These are phyloP conservation scores for Candida neerlandica DNA, from an alignment of 1,139 yeast genomes.

Conservation along the genomic window DNA sequence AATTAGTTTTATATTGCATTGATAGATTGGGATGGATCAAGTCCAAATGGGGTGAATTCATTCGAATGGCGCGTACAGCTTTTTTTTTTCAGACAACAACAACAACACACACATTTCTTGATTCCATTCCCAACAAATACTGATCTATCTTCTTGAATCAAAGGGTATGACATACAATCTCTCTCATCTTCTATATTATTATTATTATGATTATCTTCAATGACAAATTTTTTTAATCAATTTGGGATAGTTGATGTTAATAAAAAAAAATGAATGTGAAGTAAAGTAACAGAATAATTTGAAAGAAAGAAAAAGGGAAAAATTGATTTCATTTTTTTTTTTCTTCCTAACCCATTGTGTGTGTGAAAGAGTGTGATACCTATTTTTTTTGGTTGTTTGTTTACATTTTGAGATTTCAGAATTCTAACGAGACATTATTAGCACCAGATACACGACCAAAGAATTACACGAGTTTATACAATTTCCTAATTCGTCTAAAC, in stretches of 20 bases:
- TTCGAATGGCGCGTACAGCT: slow-evolving; percentile 5
- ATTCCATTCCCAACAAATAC: not conserved
- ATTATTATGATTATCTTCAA: not conserved
- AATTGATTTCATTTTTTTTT: slow-evolving; percentile 4
- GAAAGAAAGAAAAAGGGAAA: slow-evolving; percentile 3
- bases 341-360: not conserved
- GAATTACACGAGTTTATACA: not conserved
- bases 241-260: not conserved
- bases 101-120: slow-evolving; percentile 1
- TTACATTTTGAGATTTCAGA: slow-evolving; percentile 6
- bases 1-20: not conserved
- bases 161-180: slow-evolving; percentile 15
- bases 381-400: slow-evolving; percentile 4
- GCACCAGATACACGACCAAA: not conserved
- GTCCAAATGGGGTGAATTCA: not conserved
- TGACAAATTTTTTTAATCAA: slow-evolving; percentile 1
- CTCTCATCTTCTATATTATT: slow-evolving; percentile 14
- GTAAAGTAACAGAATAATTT: not conserved
- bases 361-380: not conserved
- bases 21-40: slow-evolving; percentile 3
- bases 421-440: slow-evolving; percentile 5
- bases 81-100: slow-evolving; percentile 9
- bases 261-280: slow-evolving; percentile 1
- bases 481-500: not conserved
- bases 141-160: not conserved